Conservation (phyloP, 2,329 filamentous ascomycete species). For the Cladophialophora yegresii region DNA sequence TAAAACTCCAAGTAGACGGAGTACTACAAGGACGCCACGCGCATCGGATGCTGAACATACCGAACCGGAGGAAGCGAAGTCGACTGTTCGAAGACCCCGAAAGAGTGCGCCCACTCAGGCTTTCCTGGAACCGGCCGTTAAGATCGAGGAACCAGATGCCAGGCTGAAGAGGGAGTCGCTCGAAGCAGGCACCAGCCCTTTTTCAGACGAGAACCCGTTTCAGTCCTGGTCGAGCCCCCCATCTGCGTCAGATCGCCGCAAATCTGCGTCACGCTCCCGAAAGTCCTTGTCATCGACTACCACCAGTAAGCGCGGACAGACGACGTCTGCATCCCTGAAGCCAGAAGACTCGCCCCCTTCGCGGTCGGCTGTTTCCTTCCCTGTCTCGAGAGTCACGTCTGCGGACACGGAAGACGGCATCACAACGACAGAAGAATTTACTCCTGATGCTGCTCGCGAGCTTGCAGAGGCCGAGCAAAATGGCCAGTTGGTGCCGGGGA, state of each 20-base stretch:
- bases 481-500: conserved; percentile 33
- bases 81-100: conserved; percentile 53
- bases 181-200: conserved; percentile 61
- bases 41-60: conserved; percentile 51
- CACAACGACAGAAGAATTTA: conserved; percentile 87
- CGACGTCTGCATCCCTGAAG: conserved; percentile 50
- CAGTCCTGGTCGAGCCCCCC: conserved; percentile 78
- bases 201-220: conserved; percentile 89
- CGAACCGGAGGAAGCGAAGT: conserved; percentile 51
- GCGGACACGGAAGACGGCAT: conserved; percentile 50
- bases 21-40: conserved; percentile 54
- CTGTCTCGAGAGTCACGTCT: conserved; percentile 51
- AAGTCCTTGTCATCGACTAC: conserved; percentile 38
- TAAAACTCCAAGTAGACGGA: conserved; percentile 54
- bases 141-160: conserved; percentile 43
- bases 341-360: conserved; percentile 57
- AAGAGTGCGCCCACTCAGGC: conserved; percentile 50
- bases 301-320: conserved; percentile 51
- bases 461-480: conserved; percentile 62
- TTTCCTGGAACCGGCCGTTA: conserved; percentile 37
- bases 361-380: conserved; percentile 57
- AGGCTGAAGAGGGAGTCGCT: conserved; percentile 49
- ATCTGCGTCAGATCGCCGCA: conserved; percentile 51
- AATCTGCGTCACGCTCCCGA: conserved; percentile 50
- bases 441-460: conserved; percentile 82